Evolutionary conservation across 2,329 filamentous ascomycete species (phyloP).

Genomic region (Emydomyces testavorans): DNA sequence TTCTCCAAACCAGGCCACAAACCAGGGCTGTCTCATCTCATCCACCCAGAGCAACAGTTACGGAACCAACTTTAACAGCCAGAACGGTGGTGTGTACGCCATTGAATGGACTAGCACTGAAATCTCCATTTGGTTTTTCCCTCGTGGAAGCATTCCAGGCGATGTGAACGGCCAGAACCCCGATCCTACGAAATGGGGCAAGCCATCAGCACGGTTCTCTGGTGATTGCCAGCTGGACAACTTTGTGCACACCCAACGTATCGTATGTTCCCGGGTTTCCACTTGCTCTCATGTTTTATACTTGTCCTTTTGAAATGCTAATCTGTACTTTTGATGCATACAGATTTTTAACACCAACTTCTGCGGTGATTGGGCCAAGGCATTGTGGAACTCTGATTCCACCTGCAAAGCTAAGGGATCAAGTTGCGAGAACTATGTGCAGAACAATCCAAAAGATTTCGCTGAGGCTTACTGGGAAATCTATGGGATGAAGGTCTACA

Average conservation of each 20-base stretch:
- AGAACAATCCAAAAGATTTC: slow-evolving; percentile 56
- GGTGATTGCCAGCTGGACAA: slow-evolving; percentile 59
- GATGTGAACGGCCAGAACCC: slow-evolving; percentile 52
- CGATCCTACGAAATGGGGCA: slow-evolving; percentile 56
- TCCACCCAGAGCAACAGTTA: slow-evolving; percentile 43
- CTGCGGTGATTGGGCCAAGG: slow-evolving; percentile 72
- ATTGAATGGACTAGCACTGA: slow-evolving; percentile 61
- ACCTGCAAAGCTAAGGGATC: slow-evolving; percentile 47
- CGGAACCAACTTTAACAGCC: slow-evolving; percentile 59
- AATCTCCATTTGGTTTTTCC: slow-evolving; percentile 77
- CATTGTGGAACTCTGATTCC: slow-evolving; percentile 47
- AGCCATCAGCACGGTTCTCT: slow-evolving; percentile 56
- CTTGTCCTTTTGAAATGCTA: not conserved
- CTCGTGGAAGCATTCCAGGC: slow-evolving; percentile 51
- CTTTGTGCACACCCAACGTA: slow-evolving; percentile 60
- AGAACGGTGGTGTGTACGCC: slow-evolving; percentile 58
- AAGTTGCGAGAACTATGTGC: slow-evolving; percentile 60
- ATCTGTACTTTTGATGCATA: slow-evolving; percentile 5
- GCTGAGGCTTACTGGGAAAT: slow-evolving; percentile 63
- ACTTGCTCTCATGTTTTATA: not conserved
- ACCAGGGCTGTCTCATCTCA: slow-evolving; percentile 49
- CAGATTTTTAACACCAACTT: slow-evolving; percentile 59
- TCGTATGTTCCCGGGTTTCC: slow-evolving; percentile 36
- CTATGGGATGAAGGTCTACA: slow-evolving; percentile 55
- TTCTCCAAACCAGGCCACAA: slow-evolving; percentile 33